Percentiles rank a stretch among this genome's conserved stretches.
These are phyloP conservation scores for Sordaria brevicollis DNA, from an alignment of 495 filamentous ascomycete species.

Conservation along the genomic window DNA sequence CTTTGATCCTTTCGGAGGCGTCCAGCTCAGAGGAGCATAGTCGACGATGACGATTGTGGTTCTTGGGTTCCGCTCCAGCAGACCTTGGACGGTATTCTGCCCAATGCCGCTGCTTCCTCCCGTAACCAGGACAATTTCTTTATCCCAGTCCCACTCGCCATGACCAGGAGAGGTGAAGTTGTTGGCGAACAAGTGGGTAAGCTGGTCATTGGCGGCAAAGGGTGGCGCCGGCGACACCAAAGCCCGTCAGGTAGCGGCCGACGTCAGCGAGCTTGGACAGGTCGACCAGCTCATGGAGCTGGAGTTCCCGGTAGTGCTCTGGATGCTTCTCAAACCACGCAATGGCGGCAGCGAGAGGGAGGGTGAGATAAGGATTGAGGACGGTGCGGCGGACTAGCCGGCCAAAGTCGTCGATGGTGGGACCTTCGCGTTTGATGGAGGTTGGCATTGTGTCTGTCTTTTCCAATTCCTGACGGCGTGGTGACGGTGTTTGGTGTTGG, in stretches of 20 bases:
- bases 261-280: conserved; percentile 1
- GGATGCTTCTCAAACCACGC: conserved; percentile 1
- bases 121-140: conserved; percentile 20
- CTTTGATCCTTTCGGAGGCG: background rate
- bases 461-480: background rate
- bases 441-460: conserved; percentile 9
- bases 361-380: conserved; percentile 12
- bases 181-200: conserved; percentile 19
- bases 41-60: conserved; percentile 14
- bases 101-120: conserved; percentile 18
- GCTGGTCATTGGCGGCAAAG: conserved; percentile 12
- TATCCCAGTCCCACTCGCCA: conserved; percentile 16
- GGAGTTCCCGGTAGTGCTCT: background rate
- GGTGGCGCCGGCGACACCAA: conserved; percentile 7
- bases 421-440: conserved; percentile 9
- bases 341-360: conserved; percentile 10
- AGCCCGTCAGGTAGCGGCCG: background rate
- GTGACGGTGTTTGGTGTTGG: background rate
- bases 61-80: conserved; percentile 10
- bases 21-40: conserved; percentile 12
- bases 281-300: background rate
- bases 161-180: conserved; percentile 11
- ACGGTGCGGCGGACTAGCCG: conserved; percentile 9
- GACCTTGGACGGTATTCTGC: conserved; percentile 6
- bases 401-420: conserved; percentile 14